These are phyloP conservation scores for Zygoascus bituminiphila DNA, from an alignment of 805 yeast species.

Conservation along the genomic window DNA sequence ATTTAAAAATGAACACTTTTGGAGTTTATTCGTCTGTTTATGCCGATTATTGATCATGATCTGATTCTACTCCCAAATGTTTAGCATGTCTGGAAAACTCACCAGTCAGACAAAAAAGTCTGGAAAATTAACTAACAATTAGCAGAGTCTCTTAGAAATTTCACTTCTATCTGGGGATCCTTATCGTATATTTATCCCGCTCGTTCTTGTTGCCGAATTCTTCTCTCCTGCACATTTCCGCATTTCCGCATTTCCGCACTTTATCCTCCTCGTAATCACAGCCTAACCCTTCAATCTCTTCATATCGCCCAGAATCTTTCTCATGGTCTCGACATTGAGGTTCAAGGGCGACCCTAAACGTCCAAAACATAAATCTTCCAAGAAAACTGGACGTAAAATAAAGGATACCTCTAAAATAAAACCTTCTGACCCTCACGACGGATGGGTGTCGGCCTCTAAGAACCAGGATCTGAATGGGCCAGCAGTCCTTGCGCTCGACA, in stretches of 20 bases:
- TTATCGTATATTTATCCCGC: too few relatives aligned
- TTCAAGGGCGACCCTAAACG: constrained; percentile 31
- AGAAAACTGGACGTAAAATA: not conserved
- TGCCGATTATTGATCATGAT: too few relatives aligned
- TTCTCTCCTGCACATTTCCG: not conserved
- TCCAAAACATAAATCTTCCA: constrained; percentile 4
- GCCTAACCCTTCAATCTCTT: not conserved
- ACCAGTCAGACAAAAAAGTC: too few relatives aligned
- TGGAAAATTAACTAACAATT: too few relatives aligned
- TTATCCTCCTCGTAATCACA: too few relatives aligned
- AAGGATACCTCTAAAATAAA: not conserved
- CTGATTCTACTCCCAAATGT: too few relatives aligned
- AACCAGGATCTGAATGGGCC: constrained; percentile 30
- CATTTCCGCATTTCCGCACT: not conserved
- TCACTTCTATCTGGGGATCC: too few relatives aligned
- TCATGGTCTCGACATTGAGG: constrained; percentile 31
- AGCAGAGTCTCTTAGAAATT: too few relatives aligned
- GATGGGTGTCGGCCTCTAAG: constrained; percentile 26
- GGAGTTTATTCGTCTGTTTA: too few relatives aligned
- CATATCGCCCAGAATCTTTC: not conserved
- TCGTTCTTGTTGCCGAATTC: too few relatives aligned
- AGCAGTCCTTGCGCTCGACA: constrained; percentile 19
- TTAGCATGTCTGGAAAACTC: too few relatives aligned
- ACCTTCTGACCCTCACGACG: constrained; percentile 5
- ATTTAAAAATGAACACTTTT: too few relatives aligned